Base-by-base conservation (phyloP, 345 rosid genomes). In the Populus ilicifolia region DNA sequence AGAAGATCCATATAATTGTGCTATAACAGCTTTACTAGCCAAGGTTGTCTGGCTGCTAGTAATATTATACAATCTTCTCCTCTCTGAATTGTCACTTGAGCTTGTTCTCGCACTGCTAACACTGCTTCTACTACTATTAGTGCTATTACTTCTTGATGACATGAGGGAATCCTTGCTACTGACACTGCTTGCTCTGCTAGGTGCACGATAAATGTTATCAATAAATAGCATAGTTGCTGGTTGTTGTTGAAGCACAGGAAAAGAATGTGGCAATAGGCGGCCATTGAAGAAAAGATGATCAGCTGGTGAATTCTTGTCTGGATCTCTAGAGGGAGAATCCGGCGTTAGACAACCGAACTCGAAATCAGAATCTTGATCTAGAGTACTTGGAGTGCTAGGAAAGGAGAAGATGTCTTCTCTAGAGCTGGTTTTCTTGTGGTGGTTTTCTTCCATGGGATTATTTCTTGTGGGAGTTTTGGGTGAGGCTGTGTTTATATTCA, bases 271-370 rank as follows among this genome's bases (percentile, higher is more conserved):
- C 78, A 94, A 50, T 67, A 92, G 85, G 72, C 88, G 89, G 73
- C 97, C 98, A 70, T 94, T 92, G 85, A 70, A 84, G 80, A 94
- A 94, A 41, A 94, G 89, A 67, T 87, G 94, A 77, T 94, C 98
- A 2, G 98, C 98, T 1, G 96, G 98, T 5, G 96, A 94, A 74
- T 83, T 85, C 33, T 77, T 83, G 80, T 73, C 78, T 5, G 89
- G 85, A 70, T 85, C 91, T 75, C 50, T 71, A 0, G 89, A 86
- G 35, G 91, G 89, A 18, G 92, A 91, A 63, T 85, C 88, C 2
- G 92, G 92, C 4, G 93, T 88, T 14, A 89, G 71, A 5, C 85
- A 83, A 62, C 90, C 91, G 81, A 92, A 92, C 79, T 92, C 92
- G 71, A 94, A 92, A 69, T 94, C 93, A 2, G 87, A 82, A 67